Conservation (phyloP, 306 rosid genomes). For the Fragaria ananassa region DNA sequence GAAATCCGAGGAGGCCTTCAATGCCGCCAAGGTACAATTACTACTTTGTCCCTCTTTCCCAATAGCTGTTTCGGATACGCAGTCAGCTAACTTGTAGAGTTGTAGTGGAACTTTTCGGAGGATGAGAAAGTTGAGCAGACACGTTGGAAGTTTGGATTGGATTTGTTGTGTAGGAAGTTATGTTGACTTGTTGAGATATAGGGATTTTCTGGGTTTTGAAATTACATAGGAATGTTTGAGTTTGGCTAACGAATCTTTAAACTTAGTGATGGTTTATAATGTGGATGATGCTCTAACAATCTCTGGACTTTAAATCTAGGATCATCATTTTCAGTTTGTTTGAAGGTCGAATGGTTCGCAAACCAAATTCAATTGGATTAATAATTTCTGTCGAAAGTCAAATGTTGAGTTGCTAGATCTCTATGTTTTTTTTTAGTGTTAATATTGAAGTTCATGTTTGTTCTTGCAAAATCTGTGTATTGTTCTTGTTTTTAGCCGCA, state of each 20-base stretch:
- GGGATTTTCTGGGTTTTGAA: not conserved
- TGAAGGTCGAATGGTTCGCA: not conserved
- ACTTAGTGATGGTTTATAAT: not conserved
- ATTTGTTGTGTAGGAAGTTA: not conserved
- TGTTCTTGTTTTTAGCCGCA: not conserved
- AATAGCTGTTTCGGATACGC: not conserved
- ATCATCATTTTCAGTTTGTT: not conserved
- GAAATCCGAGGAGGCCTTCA: conserved; percentile 84
- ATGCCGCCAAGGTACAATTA: conserved; percentile 68
- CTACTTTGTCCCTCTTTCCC: not conserved
- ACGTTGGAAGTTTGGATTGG: not conserved
- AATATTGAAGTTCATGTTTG: not conserved
- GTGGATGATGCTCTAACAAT: not conserved
- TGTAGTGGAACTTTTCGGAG: not conserved
- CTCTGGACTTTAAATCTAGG: not conserved
- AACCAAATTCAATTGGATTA: not conserved
- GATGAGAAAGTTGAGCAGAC: not conserved
- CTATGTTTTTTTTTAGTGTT: not conserved
- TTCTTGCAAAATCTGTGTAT: too few species aligned
- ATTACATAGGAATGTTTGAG: not conserved
- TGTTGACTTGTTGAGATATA: not conserved
- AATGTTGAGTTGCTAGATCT: not conserved
- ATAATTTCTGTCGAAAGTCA: not conserved
- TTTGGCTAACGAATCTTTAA: not conserved
- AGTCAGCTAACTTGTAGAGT: not conserved